Conservation (phyloP, 2,329 filamentous ascomycete genomes). For the Cordyceps fumosorosea region DNA sequence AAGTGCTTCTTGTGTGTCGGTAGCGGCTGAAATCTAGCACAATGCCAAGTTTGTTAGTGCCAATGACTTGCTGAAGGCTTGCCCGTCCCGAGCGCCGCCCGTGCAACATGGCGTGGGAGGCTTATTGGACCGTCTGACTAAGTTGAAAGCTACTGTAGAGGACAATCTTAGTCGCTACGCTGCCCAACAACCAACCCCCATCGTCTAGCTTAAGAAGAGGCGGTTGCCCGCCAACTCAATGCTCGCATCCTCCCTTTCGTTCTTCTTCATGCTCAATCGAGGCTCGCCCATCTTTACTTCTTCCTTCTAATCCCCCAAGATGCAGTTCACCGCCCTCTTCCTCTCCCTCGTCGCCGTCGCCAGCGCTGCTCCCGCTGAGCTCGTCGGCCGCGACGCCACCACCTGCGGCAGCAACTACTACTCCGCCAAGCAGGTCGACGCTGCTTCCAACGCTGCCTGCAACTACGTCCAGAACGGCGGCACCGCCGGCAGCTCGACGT, state of each 20-base stretch:
- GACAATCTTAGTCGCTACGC: not conserved
- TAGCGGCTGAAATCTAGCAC: not conserved
- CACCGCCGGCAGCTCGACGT: conserved; percentile 31
- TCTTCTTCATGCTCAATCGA: not conserved
- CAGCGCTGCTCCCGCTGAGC: conserved; percentile 13
- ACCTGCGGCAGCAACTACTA: conserved; percentile 51
- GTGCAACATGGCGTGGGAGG: not conserved
- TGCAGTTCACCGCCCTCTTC: conserved; percentile 14
- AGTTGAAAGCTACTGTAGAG: not conserved
- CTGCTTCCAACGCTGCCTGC: conserved; percentile 46
- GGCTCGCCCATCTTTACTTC: not conserved
- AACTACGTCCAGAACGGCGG: conserved; percentile 37
- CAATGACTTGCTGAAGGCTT: not conserved
- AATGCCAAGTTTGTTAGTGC: not conserved
- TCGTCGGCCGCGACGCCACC: conserved; percentile 30
- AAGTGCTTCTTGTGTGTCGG: not conserved
- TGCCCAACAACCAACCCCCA: not conserved
- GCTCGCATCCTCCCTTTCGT: not conserved
- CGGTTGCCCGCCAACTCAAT: not conserved
- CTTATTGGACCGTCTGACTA: conserved; percentile 2
- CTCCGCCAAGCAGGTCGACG: conserved; percentile 39
- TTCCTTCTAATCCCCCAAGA: not conserved
- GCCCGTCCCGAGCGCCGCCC: not conserved
- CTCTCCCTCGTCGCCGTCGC: conserved; percentile 15
- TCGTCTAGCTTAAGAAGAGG: not conserved